Evolutionary conservation across 2,329 filamentous ascomycete genomes (phyloP), one percentile per base, ranked within the genome.

Genomic region (Colletotrichum godetiae): DNA sequence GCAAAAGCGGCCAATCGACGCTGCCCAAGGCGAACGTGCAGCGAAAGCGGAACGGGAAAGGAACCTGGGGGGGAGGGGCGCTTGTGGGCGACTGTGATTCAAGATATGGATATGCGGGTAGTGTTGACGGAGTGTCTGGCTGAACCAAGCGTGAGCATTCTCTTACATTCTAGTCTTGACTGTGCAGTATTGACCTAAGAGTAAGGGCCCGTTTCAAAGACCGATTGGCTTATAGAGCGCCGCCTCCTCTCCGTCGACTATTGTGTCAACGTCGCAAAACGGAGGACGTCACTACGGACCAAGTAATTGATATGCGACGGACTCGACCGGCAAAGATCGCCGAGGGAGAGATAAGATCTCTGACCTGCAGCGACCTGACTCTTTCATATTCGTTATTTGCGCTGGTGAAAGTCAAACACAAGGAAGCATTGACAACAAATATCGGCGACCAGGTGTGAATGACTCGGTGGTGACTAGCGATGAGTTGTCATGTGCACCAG

Each of bases 1-100:
- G 52, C 46, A 46, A 67, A 37, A 52, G 59, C 31, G 56, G 56
- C 71, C 71, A 73, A 73, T 73, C 67, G 61, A 65, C 27, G 56
- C 46, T 13, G 46, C 31, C 61, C 46, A 60, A 70, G 33, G 27
- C 59, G 42, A 70, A 73, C 66, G 60, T 73, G 67, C 27, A 70
- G 60, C 59, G 35, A 37, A 55, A 35, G 13, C 42, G 33, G 58
- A 49, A 37, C 35, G n/a, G 31, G 58, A 24, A 10, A 52, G 29
- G 37, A 46, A 58, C 49, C 58, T 55, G 58, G 42, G 37, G 64
- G 63, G 12, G 12, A 49, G 42, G 42, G 42, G 52, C 57, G 12
- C 49, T 52, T 49, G 35, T 56, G 57, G 68, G 60, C 62, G 35
- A 61, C 49, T 67, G 63, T 57, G 62, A 61, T 61, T 49, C 56